Base-by-base conservation (phyloP, 1,284 basidiomycete species). In the Flammula alnicola region DNA sequence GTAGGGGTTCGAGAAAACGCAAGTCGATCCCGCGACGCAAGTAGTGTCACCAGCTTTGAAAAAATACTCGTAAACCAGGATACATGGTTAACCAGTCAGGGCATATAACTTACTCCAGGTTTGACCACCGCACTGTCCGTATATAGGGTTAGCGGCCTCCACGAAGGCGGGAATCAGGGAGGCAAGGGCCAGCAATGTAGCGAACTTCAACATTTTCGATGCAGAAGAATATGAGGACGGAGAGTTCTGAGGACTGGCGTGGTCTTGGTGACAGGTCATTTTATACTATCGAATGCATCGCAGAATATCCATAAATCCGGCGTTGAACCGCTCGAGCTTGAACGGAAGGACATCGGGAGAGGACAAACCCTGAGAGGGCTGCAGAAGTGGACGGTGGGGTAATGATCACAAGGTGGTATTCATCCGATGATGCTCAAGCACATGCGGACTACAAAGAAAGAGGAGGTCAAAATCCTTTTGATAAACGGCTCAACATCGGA, bases 111-210 rank as follows among this genome's bases (percentile, higher is more conserved):
- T 64, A 80, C 78, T 68, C 75, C 76, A 82, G 38, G 68, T 70
- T 52, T 74, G 70, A 49, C 79, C 77, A 58, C 80, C 79, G 58
- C 79, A 81, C 61, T 80, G 79, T 6, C 69, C 77, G 51, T 67
- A 81, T 30, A 73, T 45, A 11, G 73, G 65, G 22, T 69, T 61
- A 47, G 76, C 72, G 41, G 78, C 80, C 44, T 63, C 58, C 33
- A 74, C 74, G 52, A 78, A 65, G 39, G 72, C 66, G 5, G 79
- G 76, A 23, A 79, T 62, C 39, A 80, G 59, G 30, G 76, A 68
- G 40, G 76, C 63, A 43, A 81, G 63, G 54, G 78, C 71, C 48
- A 77, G 59, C 51, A 81, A 69, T 50, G 76, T 65, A 45, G 75
- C 62, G 55, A 73, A 74, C 67, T 76, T 80, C 64, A 75, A 75